Percentiles rank a stretch among this genome's conserved stretches.
These are phyloP conservation scores for Scleromitrula shiraiana DNA, from an alignment of 2,329 filamentous ascomycete species.

Conservation along the genomic window DNA sequence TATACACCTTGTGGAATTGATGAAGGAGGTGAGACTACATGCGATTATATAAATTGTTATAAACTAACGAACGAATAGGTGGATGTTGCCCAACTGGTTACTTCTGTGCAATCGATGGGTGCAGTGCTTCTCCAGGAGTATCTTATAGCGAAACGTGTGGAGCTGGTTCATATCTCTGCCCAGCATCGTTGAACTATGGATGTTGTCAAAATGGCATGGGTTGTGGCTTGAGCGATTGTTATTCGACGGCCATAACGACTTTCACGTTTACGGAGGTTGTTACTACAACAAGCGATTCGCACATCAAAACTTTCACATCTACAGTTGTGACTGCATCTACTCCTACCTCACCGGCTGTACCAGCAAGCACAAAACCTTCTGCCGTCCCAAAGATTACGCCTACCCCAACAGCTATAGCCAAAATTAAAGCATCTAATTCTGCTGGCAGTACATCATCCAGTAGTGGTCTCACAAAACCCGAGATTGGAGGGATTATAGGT, in stretches of 20 bases:
- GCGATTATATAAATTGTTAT: slow-evolving; percentile 1
- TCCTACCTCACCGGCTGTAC: slow-evolving; percentile 27
- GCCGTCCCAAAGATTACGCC: slow-evolving; percentile 19
- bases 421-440: slow-evolving; percentile 26
- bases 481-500: slow-evolving; percentile 46
- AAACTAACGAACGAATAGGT: slow-evolving; percentile 15
- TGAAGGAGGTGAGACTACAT: slow-evolving; percentile 24
- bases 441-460: slow-evolving; percentile 29
- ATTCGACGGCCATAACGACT: slow-evolving; percentile 39
- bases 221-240: slow-evolving; percentile 42
- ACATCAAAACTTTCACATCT: slow-evolving; percentile 34
- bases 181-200: slow-evolving; percentile 42
- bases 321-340: slow-evolving; percentile 32
- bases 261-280: slow-evolving; percentile 36
- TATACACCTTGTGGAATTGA: slow-evolving; percentile 23
- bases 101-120: slow-evolving; percentile 38
- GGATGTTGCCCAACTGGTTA: slow-evolving; percentile 37
- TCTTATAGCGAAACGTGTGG: slow-evolving; percentile 37
- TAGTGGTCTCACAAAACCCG: slow-evolving; percentile 22
- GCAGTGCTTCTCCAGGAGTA: slow-evolving; percentile 37
- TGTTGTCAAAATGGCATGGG: slow-evolving; percentile 44
- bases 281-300: slow-evolving; percentile 38
- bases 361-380: slow-evolving; percentile 5
- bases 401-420: slow-evolving; percentile 16
- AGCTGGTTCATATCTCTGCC: slow-evolving; percentile 40